Evolutionary conservation across 257 asterid species (phyloP).

Genomic region (Lantana camara): DNA sequence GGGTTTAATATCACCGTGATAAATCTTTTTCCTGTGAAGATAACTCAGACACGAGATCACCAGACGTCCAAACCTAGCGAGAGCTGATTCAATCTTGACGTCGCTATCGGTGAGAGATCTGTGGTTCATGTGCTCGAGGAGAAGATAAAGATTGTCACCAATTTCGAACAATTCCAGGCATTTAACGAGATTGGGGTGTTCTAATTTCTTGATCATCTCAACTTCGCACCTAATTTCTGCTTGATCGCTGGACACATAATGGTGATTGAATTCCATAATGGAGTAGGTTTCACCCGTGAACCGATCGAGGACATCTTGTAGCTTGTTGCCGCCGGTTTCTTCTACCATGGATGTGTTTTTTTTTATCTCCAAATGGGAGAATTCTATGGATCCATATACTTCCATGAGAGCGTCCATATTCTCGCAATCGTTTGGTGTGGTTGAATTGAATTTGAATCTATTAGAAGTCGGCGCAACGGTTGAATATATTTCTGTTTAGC

Average conservation of each 20-base stretch:
- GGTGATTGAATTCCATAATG: conserved; percentile 20
- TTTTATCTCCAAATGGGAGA: conserved; percentile 4
- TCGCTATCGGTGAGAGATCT: not conserved
- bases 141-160: conserved; percentile 10
- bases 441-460: no score
- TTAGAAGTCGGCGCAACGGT: no score
- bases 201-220: conserved; percentile 18
- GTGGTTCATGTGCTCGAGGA: conserved; percentile 33
- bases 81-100: conserved; percentile 3
- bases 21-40: conserved; percentile 25
- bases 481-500: no score
- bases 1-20: conserved; percentile 31
- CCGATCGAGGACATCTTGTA: conserved; percentile 24
- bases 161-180: conserved; percentile 9
- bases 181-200: conserved; percentile 33
- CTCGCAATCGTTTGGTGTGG: no score
- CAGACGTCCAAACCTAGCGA: conserved; percentile 16
- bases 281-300: conserved; percentile 21
- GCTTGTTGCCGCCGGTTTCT: conserved; percentile 1
- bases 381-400: not conserved
- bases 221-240: conserved; percentile 24
- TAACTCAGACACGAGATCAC: conserved; percentile 31
- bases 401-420: not conserved
- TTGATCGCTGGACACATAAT: not conserved
- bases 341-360: not conserved